These are phyloP conservation scores for Jackrogersella minutella DNA, from an alignment of 495 filamentous ascomycete species.

Conservation along the genomic window DNA sequence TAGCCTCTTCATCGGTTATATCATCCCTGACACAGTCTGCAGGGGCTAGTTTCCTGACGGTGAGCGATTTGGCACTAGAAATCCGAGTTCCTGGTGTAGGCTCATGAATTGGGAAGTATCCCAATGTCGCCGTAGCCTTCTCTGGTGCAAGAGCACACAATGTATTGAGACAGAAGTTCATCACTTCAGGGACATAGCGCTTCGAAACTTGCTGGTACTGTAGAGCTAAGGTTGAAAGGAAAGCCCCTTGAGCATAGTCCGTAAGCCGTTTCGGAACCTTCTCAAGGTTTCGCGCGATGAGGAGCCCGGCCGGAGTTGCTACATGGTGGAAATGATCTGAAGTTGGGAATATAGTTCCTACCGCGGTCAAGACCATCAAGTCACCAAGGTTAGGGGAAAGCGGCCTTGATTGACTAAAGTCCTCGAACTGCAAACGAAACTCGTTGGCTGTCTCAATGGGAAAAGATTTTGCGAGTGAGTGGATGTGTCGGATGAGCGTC, in stretches of 20 bases:
- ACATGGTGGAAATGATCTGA: conserved; percentile 97
- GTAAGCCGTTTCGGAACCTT: conserved; percentile 67
- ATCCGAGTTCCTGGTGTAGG: conserved; percentile 63
- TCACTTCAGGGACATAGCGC: conserved; percentile 85
- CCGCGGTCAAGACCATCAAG: conserved; percentile 79
- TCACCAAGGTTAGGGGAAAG: conserved; percentile 74
- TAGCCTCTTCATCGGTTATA: conserved; percentile 45
- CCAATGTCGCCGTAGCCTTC: conserved; percentile 53
- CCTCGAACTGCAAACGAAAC: conserved; percentile 75
- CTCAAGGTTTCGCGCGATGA: conserved; percentile 83
- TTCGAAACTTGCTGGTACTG: conserved; percentile 83
- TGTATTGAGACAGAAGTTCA: conserved; percentile 81
- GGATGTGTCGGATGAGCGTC: conserved; percentile 65
- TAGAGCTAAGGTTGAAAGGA: conserved; percentile 75
- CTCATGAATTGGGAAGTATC: conserved; percentile 70
- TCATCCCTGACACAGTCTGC: conserved; percentile 60
- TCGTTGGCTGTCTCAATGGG: conserved; percentile 76
- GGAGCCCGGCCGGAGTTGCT: conserved; percentile 84
- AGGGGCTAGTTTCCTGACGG: conserved; percentile 54
- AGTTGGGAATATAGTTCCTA: conserved; percentile 87
- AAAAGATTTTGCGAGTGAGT: conserved; percentile 85
- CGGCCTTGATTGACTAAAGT: conserved; percentile 66
- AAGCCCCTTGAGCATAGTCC: conserved; percentile 78
- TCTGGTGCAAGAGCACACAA: conserved; percentile 71
- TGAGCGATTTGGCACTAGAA: conserved; percentile 42